These are phyloP conservation scores for Celoporthe dispersa DNA, from an alignment of 2,329 filamentous ascomycete species.

Conservation along the genomic window DNA sequence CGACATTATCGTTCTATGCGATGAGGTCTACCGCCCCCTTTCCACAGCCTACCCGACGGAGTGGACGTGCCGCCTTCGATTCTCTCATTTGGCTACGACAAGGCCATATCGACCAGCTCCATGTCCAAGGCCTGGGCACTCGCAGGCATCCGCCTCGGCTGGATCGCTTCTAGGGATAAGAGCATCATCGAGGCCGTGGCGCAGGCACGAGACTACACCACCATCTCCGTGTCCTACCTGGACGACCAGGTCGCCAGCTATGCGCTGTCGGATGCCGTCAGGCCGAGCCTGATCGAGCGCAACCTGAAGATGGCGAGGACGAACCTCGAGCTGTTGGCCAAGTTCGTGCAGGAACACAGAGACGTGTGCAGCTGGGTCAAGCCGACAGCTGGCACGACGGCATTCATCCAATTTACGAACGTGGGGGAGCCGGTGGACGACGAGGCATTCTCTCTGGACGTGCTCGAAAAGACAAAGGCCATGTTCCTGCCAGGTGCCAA, in stretches of 20 bases:
- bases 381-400: constrained; percentile 79
- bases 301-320: constrained; percentile 70
- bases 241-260: constrained; percentile 80
- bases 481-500: constrained; percentile 74
- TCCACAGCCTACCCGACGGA: constrained; percentile 65
- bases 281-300: constrained; percentile 43
- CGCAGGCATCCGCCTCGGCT: constrained; percentile 81
- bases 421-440: constrained; percentile 68
- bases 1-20: constrained; percentile 70
- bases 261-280: constrained; percentile 62
- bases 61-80: constrained; percentile 66
- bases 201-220: constrained; percentile 77
- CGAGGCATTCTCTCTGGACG: constrained; percentile 69
- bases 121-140: constrained; percentile 86
- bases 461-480: constrained; percentile 72
- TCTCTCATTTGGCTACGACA: constrained; percentile 72
- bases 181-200: constrained; percentile 67
- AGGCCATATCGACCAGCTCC: constrained; percentile 74
- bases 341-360: constrained; percentile 68
- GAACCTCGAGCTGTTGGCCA: constrained; percentile 69
- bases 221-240: constrained; percentile 81
- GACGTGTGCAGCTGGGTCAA: constrained; percentile 71
- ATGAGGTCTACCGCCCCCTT: constrained; percentile 88
- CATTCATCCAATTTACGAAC: constrained; percentile 71
- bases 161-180: constrained; percentile 72